Base-by-base conservation (phyloP, 805 yeast genomes). In the Hanseniaspora taiwanica region DNA sequence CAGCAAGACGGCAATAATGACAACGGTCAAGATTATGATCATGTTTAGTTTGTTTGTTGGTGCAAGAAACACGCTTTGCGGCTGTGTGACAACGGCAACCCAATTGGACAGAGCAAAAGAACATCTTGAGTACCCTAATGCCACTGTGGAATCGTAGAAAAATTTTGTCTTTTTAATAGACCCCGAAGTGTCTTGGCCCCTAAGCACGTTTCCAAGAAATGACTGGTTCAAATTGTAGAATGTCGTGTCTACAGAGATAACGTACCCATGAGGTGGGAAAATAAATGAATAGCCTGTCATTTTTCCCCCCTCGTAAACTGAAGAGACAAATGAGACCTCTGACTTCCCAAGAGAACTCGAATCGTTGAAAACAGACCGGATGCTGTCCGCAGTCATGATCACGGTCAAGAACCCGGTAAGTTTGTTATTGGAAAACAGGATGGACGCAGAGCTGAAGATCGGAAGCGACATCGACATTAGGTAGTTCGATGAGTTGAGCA, bases 381-480 rank as follows among this genome's bases (percentile, higher is more conserved):
- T 47, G 8, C 69, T 51, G 33, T 65, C 65, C 0, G 77, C 74
- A 37, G 64, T 59, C 58, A 73, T 58, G 1, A 72, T 58, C 13
- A 82, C 72, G 0, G 91, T 71, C 32, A 85, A 49, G 55, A 75
- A 86, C 0, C 95, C 95, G 2, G 77, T 69, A 6, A 82, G 63
- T 18, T 71, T 66, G 4, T 80, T 76, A 13, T 67, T 63, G n/a
- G 67, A 60, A 18, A 78, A 59, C 34, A 78, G 59, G 18, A 82
- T 78, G 2, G 93, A 78, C n/a, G 78, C 68, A 48, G 81, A 79
- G 14, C 84, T 72, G 49, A 68, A 78, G 2, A 86, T 70, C 0
- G 95, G 91, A 4, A 84, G 48, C 0, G 95, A 81, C 59, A 86
- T 62, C 1, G 94, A 83, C 69, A 83, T 63, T 47, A 75, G 69